phyloP scores from a whole-genome alignment of 495 filamentous ascomycete genomes.

The Podospora pseudocomata region DNA sequence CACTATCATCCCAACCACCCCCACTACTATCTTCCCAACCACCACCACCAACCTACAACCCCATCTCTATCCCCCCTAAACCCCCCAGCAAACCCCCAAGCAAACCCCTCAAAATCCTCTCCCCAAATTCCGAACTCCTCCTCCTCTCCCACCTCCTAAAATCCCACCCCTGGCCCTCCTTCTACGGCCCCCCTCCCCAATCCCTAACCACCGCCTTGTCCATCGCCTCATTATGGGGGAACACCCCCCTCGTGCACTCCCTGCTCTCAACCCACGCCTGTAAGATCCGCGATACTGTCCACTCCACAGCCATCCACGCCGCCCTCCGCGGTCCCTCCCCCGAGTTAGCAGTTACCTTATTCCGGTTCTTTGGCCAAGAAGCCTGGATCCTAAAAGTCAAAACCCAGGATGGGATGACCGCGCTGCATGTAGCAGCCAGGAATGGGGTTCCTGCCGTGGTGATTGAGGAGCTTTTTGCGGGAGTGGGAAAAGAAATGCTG shows the following conservation, averaged over 20 bases:
- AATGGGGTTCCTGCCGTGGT: neutral
- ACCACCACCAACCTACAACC: neutral
- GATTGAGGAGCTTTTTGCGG: neutral
- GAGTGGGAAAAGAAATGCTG: neutral
- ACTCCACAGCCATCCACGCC: slow-evolving; percentile 11
- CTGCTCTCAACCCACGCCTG: neutral
- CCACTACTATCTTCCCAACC: neutral
- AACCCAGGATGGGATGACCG: neutral
- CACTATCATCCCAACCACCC: neutral
- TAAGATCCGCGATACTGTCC: neutral
- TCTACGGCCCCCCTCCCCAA: slow-evolving; percentile 1
- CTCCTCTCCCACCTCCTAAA: neutral
- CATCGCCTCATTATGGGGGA: slow-evolving; percentile 4
- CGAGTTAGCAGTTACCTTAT: slow-evolving; percentile 1
- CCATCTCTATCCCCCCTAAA: neutral
- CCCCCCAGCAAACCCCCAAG: neutral
- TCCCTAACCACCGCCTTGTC: neutral
- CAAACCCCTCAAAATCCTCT: neutral
- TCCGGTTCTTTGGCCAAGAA: neutral
- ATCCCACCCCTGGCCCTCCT: neutral
- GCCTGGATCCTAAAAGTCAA: neutral
- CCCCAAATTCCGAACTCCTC: neutral
- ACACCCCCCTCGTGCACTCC: neutral
- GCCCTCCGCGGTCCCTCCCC: slow-evolving; percentile 13
- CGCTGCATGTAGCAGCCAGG: neutral